Evolutionary conservation across 2,329 filamentous ascomycete genomes (phyloP).

Genomic region (Hirsutella thompsonii): DNA sequence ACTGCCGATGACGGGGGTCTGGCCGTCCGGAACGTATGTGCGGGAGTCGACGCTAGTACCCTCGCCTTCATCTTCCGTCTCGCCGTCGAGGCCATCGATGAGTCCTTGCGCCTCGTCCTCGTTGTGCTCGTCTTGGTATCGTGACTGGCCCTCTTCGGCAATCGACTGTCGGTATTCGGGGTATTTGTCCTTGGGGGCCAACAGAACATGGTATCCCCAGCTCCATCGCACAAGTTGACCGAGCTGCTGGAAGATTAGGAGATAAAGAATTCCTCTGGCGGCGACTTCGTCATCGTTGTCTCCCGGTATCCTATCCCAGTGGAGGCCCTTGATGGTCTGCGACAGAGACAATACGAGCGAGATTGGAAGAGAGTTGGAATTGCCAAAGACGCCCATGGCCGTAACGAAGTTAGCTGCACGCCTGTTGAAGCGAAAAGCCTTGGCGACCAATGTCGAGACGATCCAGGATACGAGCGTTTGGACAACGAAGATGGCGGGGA

Average conservation of each 20-base stretch:
- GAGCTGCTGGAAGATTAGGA: constrained; percentile 94
- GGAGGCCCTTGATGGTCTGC: constrained; percentile 79
- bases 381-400: constrained; percentile 95
- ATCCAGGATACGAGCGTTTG: constrained; percentile 80
- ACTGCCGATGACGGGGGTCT: constrained; percentile 37
- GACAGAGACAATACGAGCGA: constrained; percentile 90
- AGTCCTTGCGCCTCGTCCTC: constrained; percentile 32
- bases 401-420: constrained; percentile 88
- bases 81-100: constrained; percentile 23
- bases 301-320: constrained; percentile 83
- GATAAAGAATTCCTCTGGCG: constrained; percentile 84
- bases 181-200: constrained; percentile 73
- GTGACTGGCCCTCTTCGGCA: constrained; percentile 46
- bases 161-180: constrained; percentile 46
- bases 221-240: constrained; percentile 94
- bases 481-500: constrained; percentile 84
- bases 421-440: constrained; percentile 68
- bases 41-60: constrained; percentile 28
- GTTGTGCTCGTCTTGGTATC: constrained; percentile 28
- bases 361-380: constrained; percentile 95
- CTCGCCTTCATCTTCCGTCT: constrained; percentile 25
- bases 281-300: constrained; percentile 94
- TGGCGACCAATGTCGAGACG: constrained; percentile 58
- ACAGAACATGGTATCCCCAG: constrained; percentile 89
- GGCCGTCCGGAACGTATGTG: constrained; percentile 40